phyloP scores from a whole-genome alignment of 1,284 basidiomycete genomes.

The Phellinidium pouzarii region DNA sequence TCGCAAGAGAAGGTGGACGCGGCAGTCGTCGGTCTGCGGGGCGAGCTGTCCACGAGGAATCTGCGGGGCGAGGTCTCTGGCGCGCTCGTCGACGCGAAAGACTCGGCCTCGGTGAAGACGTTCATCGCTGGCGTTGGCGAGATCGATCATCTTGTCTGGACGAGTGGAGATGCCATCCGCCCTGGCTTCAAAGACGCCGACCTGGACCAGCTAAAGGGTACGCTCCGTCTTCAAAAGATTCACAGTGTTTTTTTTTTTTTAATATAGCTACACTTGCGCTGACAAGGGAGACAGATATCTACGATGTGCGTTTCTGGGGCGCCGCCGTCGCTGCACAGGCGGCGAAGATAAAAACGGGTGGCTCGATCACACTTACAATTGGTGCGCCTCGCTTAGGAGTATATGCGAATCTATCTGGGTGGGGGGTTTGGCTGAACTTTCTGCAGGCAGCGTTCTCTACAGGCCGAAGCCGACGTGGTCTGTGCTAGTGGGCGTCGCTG shows the following conservation, averaged over 20 bases:
- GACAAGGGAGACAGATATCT: constrained; percentile 7
- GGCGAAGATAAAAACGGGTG: constrained; percentile 18
- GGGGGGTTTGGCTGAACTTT: too few relatives aligned
- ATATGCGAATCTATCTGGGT: too few relatives aligned
- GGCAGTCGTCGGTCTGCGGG: constrained; percentile 11
- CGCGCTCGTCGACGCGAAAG: constrained; percentile 17
- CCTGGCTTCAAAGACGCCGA: constrained; percentile 19
- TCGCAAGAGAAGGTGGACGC: constrained; percentile 14
- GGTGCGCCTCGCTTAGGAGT: too few relatives aligned
- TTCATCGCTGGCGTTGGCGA: constrained; percentile 19
- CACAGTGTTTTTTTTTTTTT: background rate
- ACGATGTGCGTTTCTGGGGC: constrained; percentile 23
- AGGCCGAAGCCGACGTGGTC: constrained; percentile 20
- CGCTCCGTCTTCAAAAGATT: too few relatives aligned
- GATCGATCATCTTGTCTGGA: constrained; percentile 22
- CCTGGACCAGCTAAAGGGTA: constrained; percentile 17
- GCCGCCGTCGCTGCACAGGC: constrained; percentile 20
- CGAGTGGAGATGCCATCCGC: constrained; percentile 17
- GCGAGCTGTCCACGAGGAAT: background rate
- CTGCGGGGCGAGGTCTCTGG: constrained; percentile 12
- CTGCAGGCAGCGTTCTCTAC: constrained; percentile 16
- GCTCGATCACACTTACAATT: constrained; percentile 21
- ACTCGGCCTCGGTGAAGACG: constrained; percentile 10
- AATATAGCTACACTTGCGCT: background rate
- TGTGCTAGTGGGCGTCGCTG: constrained; percentile 19